phyloP scores from a whole-genome alignment of 805 yeast species.

The Metschnikowia colocasiae region DNA sequence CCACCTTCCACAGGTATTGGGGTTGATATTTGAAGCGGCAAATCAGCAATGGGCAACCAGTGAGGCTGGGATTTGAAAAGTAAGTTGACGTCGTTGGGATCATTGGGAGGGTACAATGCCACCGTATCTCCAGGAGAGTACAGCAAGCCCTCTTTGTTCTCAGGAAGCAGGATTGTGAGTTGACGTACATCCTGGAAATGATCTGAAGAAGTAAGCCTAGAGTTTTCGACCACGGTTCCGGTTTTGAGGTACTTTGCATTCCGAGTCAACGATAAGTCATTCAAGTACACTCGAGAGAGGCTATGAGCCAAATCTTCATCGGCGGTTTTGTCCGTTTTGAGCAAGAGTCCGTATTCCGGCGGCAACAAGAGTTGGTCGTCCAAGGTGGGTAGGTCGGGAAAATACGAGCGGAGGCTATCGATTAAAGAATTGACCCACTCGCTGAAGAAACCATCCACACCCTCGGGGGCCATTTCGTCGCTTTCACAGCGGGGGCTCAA shows the following conservation, averaged over 20 bases:
- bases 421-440: slow-evolving; percentile 65
- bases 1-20: slow-evolving; percentile 55
- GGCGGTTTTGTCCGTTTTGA: slow-evolving; percentile 4
- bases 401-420: slow-evolving; percentile 19
- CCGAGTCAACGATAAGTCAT: slow-evolving; percentile 10
- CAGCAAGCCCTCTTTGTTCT: slow-evolving; percentile 23
- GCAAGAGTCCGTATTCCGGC: slow-evolving; percentile 21
- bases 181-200: slow-evolving; percentile 92
- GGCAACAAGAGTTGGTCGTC: slow-evolving; percentile 28
- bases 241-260: slow-evolving; percentile 14
- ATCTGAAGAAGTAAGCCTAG: slow-evolving; percentile 59
- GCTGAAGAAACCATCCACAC: slow-evolving; percentile 70
- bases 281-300: neutral
- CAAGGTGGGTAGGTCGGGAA: slow-evolving; percentile 23
- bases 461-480: slow-evolving; percentile 79
- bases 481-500: slow-evolving; percentile 77
- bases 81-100: slow-evolving; percentile 55
- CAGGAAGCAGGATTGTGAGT: slow-evolving; percentile 37
- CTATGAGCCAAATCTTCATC: neutral
- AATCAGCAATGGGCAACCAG: slow-evolving; percentile 73
- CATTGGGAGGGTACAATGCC: slow-evolving; percentile 72
- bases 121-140: slow-evolving; percentile 81
- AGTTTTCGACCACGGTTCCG: slow-evolving; percentile 51
- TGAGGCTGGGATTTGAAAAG: slow-evolving; percentile 62
- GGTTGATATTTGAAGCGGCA: slow-evolving; percentile 40